Conservation (phyloP, 1,139 yeast genomes). For the Sporopachydermia cereana region DNA sequence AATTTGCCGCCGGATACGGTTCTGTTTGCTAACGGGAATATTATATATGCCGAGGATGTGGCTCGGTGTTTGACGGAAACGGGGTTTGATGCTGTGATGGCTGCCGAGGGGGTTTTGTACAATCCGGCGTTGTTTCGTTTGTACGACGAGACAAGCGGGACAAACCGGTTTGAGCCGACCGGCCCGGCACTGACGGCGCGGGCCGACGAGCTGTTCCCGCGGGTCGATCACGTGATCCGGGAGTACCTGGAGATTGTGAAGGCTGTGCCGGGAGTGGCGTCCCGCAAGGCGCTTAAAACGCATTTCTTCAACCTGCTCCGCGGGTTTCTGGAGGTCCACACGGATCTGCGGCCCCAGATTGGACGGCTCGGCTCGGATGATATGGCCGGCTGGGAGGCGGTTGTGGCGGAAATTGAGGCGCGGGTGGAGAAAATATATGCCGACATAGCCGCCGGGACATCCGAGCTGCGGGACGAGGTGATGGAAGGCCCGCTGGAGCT, state of each 20-base stretch:
- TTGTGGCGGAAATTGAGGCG: slow-evolving; percentile 57
- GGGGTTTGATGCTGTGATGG: slow-evolving; percentile 86
- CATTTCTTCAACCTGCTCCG: slow-evolving; percentile 83
- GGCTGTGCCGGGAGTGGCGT: slow-evolving; percentile 55
- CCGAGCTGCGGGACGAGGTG: slow-evolving; percentile 39
- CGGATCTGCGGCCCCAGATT: slow-evolving; percentile 64
- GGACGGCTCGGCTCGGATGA: slow-evolving; percentile 40
- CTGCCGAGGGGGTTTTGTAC: slow-evolving; percentile 90
- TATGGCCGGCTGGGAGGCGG: slow-evolving; percentile 50
- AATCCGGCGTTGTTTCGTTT: slow-evolving; percentile 77
- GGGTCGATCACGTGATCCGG: slow-evolving; percentile 72
- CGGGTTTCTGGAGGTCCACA: slow-evolving; percentile 62
- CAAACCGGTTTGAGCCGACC: slow-evolving; percentile 28
- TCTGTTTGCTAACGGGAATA: slow-evolving; percentile 87
- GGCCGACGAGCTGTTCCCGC: slow-evolving; percentile 60
- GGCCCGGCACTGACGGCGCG: slow-evolving; percentile 25
- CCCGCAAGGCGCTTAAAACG: slow-evolving; percentile 76
- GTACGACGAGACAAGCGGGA: background rate
- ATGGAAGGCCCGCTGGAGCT: slow-evolving; percentile 41
- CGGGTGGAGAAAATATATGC: slow-evolving; percentile 46
- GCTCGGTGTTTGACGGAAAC: slow-evolving; percentile 51
- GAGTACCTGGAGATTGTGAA: slow-evolving; percentile 85
- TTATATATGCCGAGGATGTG: slow-evolving; percentile 74
- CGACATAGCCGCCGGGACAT: slow-evolving; percentile 25
- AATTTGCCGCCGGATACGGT: slow-evolving; percentile 76